phyloP scores from a whole-genome alignment of 257 asterid genomes.

The Jacaranda mimosifolia region DNA sequence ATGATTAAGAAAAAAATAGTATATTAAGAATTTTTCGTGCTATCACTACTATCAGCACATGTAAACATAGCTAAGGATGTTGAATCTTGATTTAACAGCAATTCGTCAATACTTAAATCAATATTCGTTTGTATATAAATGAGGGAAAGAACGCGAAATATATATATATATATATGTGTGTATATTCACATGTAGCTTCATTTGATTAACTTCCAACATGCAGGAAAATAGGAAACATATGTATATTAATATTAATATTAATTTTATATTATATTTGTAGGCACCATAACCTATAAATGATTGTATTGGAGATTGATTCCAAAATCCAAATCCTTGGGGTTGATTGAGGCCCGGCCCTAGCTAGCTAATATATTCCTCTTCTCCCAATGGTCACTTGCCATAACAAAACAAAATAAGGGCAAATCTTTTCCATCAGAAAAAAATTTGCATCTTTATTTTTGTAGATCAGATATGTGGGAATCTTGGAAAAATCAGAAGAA shows the following conservation, averaged over 20 bases:
- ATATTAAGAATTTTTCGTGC: too few species aligned
- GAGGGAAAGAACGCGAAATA: too few species aligned
- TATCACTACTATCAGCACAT: too few species aligned
- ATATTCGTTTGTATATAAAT: too few species aligned
- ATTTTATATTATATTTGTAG: too few species aligned
- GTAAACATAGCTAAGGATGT: too few species aligned
- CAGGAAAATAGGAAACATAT: background rate
- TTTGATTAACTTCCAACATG: background rate
- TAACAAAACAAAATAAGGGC: background rate
- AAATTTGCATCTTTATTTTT: background rate
- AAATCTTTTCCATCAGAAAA: background rate
- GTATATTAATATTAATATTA: background rate
- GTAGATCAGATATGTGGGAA: constrained; percentile 27
- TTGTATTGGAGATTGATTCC: constrained; percentile 4
- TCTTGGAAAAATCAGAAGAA: constrained; percentile 23
- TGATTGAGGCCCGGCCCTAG: too few species aligned
- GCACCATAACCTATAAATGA: background rate
- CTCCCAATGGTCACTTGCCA: background rate
- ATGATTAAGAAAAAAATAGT: too few species aligned
- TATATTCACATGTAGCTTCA: background rate
- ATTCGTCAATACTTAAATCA: too few species aligned
- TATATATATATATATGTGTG: too few species aligned
- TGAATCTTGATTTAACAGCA: too few species aligned
- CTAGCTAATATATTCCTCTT: too few species aligned
- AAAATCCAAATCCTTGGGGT: background rate